A percentile compares a stretch with the other conserved stretches of the same genome.
Evolutionary conservation across 2,329 filamentous ascomycete genomes (phyloP).

Genomic region (Colletotrichum somersetense): DNA sequence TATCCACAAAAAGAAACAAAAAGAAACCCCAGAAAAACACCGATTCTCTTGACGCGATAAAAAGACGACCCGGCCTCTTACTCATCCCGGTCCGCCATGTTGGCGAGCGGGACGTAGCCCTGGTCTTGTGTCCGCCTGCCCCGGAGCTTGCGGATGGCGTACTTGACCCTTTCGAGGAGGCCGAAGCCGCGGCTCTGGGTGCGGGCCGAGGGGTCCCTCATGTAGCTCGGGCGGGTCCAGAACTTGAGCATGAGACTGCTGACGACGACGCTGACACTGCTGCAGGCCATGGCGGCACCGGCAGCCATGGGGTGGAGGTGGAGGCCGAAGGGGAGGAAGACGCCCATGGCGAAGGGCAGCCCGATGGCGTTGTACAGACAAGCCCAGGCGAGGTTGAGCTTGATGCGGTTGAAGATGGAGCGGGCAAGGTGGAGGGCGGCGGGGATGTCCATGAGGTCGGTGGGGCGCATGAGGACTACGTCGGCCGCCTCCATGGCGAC

Average conservation of each 20-base stretch:
- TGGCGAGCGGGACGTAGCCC: constrained; percentile 71
- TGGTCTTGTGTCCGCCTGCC: constrained; percentile 59
- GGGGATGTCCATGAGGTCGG: constrained; percentile 93
- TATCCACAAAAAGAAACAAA: constrained; percentile 19
- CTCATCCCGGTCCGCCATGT: constrained; percentile 56
- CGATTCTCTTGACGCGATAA: not conserved
- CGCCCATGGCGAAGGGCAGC: constrained; percentile 95
- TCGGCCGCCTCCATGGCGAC: constrained; percentile 98
- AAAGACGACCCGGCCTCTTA: not conserved
- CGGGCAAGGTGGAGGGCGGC: constrained; percentile 85
- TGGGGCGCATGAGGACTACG: constrained; percentile 93
- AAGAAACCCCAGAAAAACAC: not conserved
- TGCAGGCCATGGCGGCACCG: constrained; percentile 92
- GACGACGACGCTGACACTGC: constrained; percentile 89
- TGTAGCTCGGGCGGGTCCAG: constrained; percentile 88
- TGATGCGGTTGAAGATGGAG: constrained; percentile 91
- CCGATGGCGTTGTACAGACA: constrained; percentile 94
- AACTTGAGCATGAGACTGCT: constrained; percentile 87
- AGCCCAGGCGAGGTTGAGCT: constrained; percentile 92
- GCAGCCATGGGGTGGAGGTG: constrained; percentile 95
- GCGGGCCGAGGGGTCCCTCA: constrained; percentile 78
- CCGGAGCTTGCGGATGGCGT: constrained; percentile 54
- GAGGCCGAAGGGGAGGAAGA: constrained; percentile 90
- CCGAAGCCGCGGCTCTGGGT: constrained; percentile 63
- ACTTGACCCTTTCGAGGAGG: constrained; percentile 57